A percentile compares a stretch with the other conserved stretches of the same genome.
Evolutionary conservation across 768 basidiomycete species (phyloP).

Genomic region (Dendrothele bispora): DNA sequence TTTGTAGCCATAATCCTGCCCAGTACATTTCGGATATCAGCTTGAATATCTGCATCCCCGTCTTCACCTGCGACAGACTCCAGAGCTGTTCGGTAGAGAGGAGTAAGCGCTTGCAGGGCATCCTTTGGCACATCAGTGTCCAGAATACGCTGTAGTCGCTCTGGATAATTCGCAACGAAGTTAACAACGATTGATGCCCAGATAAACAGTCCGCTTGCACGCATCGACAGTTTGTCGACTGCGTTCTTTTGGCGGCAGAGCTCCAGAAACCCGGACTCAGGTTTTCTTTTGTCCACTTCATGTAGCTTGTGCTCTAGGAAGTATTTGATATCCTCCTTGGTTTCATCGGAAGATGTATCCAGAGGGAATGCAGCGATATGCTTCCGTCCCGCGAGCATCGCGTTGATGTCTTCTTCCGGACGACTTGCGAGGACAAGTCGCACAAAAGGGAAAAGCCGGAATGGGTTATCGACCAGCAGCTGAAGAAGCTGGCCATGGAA

Average conservation of each 20-base stretch:
- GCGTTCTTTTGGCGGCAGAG: background rate
- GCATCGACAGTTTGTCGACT: background rate
- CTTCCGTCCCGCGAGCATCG: background rate
- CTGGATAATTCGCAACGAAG: background rate
- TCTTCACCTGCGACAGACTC: too few relatives aligned
- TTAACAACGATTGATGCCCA: background rate
- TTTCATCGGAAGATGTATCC: background rate
- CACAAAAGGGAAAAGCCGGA: background rate
- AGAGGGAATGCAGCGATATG: background rate
- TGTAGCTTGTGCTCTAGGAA: background rate
- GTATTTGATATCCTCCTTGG: background rate
- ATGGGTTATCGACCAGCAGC: background rate
- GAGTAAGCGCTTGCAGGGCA: too few relatives aligned
- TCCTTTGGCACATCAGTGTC: too few relatives aligned
- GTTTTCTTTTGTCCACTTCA: background rate
- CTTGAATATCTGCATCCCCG: too few relatives aligned
- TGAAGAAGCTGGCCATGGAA: too few relatives aligned
- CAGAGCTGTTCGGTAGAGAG: too few relatives aligned
- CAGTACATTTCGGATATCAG: too few relatives aligned
- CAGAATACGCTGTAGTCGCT: too few relatives aligned
- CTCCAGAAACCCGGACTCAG: background rate
- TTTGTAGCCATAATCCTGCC: too few relatives aligned
- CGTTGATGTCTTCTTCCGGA: background rate
- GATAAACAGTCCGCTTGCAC: slow-evolving; percentile 1
- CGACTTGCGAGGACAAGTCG: background rate